Evolutionary conservation across 2,329 filamentous ascomycete species (phyloP).

Genomic region (Colletotrichum falcatum): DNA sequence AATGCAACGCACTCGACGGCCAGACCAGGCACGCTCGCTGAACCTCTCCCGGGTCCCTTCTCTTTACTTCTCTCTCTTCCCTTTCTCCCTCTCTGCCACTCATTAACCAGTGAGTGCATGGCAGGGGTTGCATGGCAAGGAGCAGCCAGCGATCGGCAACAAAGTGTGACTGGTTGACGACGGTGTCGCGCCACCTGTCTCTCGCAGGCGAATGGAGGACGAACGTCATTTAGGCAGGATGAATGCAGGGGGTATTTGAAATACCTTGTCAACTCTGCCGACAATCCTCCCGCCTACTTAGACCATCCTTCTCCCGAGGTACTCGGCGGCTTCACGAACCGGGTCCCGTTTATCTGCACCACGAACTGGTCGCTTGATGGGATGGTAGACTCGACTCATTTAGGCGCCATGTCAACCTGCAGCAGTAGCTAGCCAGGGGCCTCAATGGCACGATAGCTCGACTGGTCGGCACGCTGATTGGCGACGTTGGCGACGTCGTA

Average conservation of each 20-base stretch:
- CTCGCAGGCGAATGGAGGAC: not conserved
- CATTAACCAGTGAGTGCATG: not conserved
- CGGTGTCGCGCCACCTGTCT: not conserved
- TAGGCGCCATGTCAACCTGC: not conserved
- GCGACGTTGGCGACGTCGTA: constrained; percentile 5
- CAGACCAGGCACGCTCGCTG: constrained; percentile 29
- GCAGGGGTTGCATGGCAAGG: constrained; percentile 15
- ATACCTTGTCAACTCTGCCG: not conserved
- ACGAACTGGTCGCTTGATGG: constrained; percentile 13
- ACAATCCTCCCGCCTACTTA: not conserved
- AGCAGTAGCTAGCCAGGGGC: not conserved
- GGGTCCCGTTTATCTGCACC: not conserved
- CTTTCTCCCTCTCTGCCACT: not conserved
- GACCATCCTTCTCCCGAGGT: too few species aligned
- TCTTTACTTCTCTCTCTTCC: not conserved
- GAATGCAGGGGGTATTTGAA: not conserved
- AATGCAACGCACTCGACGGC: constrained; percentile 6
- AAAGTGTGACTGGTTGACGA: not conserved
- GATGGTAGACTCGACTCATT: constrained; percentile 10
- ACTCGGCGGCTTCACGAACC: too few species aligned
- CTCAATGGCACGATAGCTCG: constrained; percentile 7
- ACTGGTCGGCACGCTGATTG: constrained; percentile 16
- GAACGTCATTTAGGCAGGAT: not conserved
- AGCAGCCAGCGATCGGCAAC: constrained; percentile 20
- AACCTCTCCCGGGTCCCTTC: constrained; percentile 14